Conservation (phyloP, 2,329 filamentous ascomycete species). For the Alternaria panax region DNA sequence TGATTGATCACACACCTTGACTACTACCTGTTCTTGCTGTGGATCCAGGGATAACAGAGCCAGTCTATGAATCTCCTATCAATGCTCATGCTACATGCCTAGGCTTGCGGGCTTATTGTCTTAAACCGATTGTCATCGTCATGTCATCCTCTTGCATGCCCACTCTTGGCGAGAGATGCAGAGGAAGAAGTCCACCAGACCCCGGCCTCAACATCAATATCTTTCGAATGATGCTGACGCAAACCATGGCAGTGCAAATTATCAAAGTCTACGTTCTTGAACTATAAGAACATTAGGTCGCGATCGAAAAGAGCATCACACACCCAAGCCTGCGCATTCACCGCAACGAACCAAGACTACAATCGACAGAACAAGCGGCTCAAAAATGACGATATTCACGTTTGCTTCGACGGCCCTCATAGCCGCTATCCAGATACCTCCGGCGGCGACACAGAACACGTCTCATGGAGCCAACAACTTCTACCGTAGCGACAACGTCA, state of each 20-base stretch:
- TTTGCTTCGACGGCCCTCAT: neutral
- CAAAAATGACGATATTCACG: neutral
- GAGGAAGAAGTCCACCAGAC: neutral
- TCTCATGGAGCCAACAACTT: conserved; percentile 26
- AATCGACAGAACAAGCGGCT: neutral
- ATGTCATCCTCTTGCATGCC: neutral
- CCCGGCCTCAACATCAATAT: neutral
- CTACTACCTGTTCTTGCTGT: neutral
- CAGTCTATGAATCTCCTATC: neutral
- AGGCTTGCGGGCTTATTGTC: neutral
- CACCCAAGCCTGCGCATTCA: neutral
- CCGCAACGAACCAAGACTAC: neutral
- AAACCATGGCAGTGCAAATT: neutral
- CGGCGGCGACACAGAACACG: conserved; percentile 19
- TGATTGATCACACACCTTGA: neutral
- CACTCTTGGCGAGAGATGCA: neutral
- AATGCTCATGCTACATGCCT: neutral
- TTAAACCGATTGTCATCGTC: neutral
- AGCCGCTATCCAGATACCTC: neutral
- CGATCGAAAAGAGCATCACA: neutral
- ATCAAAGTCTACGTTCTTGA: neutral
- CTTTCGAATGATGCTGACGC: neutral
- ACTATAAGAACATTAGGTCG: neutral
- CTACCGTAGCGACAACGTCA: conserved; percentile 20
- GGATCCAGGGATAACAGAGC: neutral